Base-by-base conservation (phyloP, 306 rosid genomes). In the Dryas drummondii region DNA sequence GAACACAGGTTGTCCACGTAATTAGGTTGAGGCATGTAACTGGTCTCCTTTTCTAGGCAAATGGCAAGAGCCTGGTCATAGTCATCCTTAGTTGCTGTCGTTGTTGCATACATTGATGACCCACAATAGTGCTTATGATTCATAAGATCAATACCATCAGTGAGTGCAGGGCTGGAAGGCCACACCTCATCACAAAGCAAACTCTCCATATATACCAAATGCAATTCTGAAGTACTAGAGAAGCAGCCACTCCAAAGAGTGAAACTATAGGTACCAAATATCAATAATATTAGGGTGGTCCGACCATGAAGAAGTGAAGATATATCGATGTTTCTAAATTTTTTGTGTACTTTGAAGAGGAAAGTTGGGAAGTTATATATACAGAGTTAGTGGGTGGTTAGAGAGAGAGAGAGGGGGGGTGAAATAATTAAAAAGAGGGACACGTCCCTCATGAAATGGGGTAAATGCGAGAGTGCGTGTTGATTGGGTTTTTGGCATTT, bases 131-230 rank as follows among this genome's bases (percentile, higher is more conserved):
- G 8, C 49, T 5, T 48, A 9, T 22, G 13, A 48, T 1, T 19
- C 41, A 73, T 53, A 3, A 14, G 47, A 4, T 26, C 14, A 47
- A 32, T 37, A 7, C 15, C 6, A 10, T 63, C 70, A 14, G 12
- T 56, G 26, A 41, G 12, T 17, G 47, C 19, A 68, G 88, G 78
- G 47, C 81, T 74, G 15, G 82, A 79, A 16, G 74, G 80, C 83
- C 89, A 88, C 10, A 66, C 69, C 83, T 88, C 91, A 50, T 85
- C 82, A 41, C 91, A 88, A 8, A 88, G 83, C 79, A 88, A 81
- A 49, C 51, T 74, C 22, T 83, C 82, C 84, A 79, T 76, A 27
- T 12, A 8, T 6, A 41, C 5, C 66, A 37, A 11, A 45, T 37
- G 37, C 3, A 32, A 32, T 32, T 40, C 10, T 4, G 41, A 40